These are phyloP conservation scores for Magnolia changhungtana DNA, from an alignment of 164 flowering plant genomes.

Conservation along the genomic window DNA sequence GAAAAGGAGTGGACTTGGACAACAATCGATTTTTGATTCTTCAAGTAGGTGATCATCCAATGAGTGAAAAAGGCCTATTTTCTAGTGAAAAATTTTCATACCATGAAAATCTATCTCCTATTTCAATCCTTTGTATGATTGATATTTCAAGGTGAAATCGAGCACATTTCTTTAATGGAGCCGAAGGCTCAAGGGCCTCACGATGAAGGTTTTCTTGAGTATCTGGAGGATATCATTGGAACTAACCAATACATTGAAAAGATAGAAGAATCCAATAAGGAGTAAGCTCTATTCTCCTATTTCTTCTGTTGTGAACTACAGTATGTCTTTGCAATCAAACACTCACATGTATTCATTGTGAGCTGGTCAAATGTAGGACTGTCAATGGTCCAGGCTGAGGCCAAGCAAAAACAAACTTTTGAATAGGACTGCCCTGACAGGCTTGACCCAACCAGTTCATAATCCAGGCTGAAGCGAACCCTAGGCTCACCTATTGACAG, in stretches of 20 bases:
- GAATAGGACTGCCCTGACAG: no score
- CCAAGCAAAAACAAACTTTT: no score
- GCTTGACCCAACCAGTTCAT: no score
- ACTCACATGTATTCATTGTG: neutral
- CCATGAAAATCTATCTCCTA: neutral
- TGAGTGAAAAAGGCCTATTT: neutral
- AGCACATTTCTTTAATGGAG: constrained; percentile 96
- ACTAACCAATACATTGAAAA: constrained; percentile 89
- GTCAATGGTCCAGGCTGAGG: neutral
- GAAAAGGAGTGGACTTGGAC: constrained; percentile 94
- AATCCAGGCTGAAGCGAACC: no score
- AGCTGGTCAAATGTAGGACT: neutral
- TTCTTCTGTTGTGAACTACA: neutral
- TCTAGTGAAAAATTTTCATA: neutral
- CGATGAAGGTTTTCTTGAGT: constrained; percentile 97
- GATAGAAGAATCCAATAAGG: constrained; percentile 74
- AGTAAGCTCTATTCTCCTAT: constrained; percentile 45
- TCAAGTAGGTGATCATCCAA: constrained; percentile 46
- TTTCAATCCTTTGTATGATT: neutral
- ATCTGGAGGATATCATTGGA: constrained; percentile 96
- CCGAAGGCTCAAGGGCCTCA: constrained; percentile 95
- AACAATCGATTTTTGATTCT: constrained; percentile 94
- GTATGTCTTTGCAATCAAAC: no score
- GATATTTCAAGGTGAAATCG: constrained; percentile 85
- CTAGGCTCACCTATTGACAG: no score